A percentile compares a stretch with the other conserved stretches of the same genome.
These are phyloP conservation scores for Ophiostoma populinum DNA, from an alignment of 2,329 filamentous ascomycete genomes.

Conservation along the genomic window DNA sequence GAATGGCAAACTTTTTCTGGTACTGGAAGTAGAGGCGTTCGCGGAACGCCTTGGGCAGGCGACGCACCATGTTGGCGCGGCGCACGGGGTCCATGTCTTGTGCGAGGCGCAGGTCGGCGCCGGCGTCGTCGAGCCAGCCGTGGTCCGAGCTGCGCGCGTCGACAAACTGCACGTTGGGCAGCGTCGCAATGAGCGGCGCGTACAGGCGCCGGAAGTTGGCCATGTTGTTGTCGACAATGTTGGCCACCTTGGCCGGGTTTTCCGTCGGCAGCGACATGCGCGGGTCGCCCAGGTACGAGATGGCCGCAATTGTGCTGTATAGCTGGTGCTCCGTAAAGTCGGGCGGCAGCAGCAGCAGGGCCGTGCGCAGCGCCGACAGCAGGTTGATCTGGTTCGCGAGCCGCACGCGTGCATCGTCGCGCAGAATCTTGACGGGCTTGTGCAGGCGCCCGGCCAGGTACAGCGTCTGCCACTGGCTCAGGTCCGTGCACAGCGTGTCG, in stretches of 20 bases:
- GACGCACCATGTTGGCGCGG: constrained; percentile 89
- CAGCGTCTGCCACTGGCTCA: constrained; percentile 81
- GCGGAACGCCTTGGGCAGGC: constrained; percentile 73
- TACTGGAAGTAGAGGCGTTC: constrained; percentile 89
- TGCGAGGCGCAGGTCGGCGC: constrained; percentile 49
- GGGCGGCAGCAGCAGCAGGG: constrained; percentile 68
- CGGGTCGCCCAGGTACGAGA: constrained; percentile 92
- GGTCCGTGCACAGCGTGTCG: constrained; percentile 70
- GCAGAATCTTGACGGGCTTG: constrained; percentile 93
- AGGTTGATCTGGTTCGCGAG: constrained; percentile 94
- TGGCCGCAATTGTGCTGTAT: constrained; percentile 77
- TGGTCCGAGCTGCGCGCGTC: constrained; percentile 40
- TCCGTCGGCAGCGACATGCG: constrained; percentile 85
- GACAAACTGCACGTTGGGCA: constrained; percentile 73
- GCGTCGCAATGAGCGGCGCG: constrained; percentile 68
- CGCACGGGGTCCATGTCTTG: constrained; percentile 90
- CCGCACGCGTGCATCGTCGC: constrained; percentile 81
- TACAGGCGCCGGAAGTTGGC: constrained; percentile 85
- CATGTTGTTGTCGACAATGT: constrained; percentile 87
- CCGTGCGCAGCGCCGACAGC: constrained; percentile 76
- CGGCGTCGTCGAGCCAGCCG: constrained; percentile 46
- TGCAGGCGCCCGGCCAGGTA: constrained; percentile 94
- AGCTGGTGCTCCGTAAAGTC: constrained; percentile 75
- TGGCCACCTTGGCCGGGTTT: constrained; percentile 79
- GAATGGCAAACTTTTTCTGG: constrained; percentile 76